Conservation (phyloP, 2,329 filamentous ascomycete genomes). For the Chaetoscypha palmicola region DNA sequence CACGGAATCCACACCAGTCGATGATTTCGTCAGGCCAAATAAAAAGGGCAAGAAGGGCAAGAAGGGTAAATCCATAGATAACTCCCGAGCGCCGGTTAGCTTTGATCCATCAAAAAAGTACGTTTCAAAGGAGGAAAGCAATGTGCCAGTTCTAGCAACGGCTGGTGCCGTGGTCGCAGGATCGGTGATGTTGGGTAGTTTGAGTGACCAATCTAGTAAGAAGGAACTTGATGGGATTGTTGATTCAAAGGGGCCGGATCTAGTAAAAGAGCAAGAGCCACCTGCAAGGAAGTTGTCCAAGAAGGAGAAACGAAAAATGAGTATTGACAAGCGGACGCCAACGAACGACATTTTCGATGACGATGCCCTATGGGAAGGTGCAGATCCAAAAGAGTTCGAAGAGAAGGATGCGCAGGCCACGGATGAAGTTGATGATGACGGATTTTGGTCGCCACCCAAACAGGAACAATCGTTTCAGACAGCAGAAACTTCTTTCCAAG, state of each 20-base stretch:
- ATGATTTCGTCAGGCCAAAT: constrained; percentile 26
- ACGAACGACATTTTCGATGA: constrained; percentile 41
- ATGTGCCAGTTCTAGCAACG: constrained; percentile 10
- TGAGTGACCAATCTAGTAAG: constrained; percentile 1
- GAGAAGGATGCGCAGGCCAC: constrained; percentile 18
- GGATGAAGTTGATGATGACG: constrained; percentile 22
- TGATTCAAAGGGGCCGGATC: constrained; percentile 28
- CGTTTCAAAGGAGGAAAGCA: constrained; percentile 22
- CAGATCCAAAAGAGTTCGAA: constrained; percentile 31
- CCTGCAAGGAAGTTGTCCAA: constrained; percentile 31
- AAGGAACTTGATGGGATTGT: constrained; percentile 20
- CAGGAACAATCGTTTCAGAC: constrained; percentile 8
- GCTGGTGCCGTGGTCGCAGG: constrained; percentile 11
- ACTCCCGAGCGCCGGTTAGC: constrained; percentile 7
- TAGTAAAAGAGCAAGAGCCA: constrained; percentile 31
- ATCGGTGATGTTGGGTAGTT: constrained; percentile 14
- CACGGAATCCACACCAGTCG: constrained; percentile 17
- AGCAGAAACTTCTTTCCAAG: constrained; percentile 5
- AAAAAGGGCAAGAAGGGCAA: constrained; percentile 37
- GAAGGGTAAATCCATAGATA: constrained; percentile 24
- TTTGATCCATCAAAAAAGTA: constrained; percentile 9
- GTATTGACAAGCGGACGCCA: constrained; percentile 35
- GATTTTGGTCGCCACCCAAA: constrained; percentile 32
- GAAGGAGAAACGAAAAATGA: constrained; percentile 35
- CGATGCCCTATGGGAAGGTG: constrained; percentile 38